Conservation (phyloP, 2,329 filamentous ascomycete genomes). For the Microthyrium microscopicum region DNA sequence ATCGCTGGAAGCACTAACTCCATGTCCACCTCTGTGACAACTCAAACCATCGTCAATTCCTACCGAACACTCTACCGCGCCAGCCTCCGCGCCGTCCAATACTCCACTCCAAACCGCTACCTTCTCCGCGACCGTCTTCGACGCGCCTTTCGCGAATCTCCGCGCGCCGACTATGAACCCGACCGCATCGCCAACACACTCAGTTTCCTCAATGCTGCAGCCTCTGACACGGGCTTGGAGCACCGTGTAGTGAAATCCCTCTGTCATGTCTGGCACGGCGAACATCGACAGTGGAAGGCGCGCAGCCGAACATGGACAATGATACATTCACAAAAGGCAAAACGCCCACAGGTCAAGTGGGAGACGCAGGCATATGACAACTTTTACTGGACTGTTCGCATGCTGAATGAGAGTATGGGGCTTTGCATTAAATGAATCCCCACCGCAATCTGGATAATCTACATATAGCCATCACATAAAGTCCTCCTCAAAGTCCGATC, state of each 20-base stretch:
- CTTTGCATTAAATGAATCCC: slow-evolving; percentile 29
- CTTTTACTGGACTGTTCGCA: slow-evolving; percentile 44
- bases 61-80: slow-evolving; percentile 56
- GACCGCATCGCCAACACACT: slow-evolving; percentile 46
- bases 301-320: slow-evolving; percentile 17
- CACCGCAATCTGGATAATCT: background rate
- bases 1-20: slow-evolving; percentile 20
- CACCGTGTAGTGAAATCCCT: slow-evolving; percentile 57
- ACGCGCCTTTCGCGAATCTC: slow-evolving; percentile 21
- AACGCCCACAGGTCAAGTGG: slow-evolving; percentile 3
- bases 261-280: slow-evolving; percentile 28
- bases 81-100: slow-evolving; percentile 53
- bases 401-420: slow-evolving; percentile 60
- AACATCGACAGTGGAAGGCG: slow-evolving; percentile 20
- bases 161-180: slow-evolving; percentile 17
- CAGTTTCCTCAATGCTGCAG: slow-evolving; percentile 52
- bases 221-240: slow-evolving; percentile 47
- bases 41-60: slow-evolving; percentile 40
- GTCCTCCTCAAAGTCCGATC: slow-evolving; percentile 67
- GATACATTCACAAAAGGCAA: slow-evolving; percentile 2
- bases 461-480: slow-evolving; percentile 46
- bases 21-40: slow-evolving; percentile 10
- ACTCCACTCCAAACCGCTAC: slow-evolving; percentile 50
- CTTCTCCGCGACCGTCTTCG: slow-evolving; percentile 36
- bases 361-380: slow-evolving; percentile 1